Base-by-base conservation (phyloP, 2,329 filamentous ascomycete species). In the Colletotrichum tropicicola region DNA sequence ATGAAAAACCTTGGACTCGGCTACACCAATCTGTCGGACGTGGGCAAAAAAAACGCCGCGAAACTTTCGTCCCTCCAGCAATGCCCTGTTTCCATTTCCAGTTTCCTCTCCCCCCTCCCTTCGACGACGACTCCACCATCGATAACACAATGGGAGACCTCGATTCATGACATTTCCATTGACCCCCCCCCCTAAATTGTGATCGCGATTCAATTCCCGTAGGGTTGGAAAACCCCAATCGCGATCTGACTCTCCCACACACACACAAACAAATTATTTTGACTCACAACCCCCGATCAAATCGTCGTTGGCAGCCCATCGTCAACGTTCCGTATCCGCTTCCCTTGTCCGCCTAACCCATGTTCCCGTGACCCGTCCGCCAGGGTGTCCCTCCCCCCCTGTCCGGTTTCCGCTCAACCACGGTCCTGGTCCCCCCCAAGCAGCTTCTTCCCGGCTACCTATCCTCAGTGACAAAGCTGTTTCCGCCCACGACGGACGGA, bases 191-290 rank as follows among this genome's bases (percentile, higher is more conserved):
- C n/a, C n/a, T n/a, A n/a, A n/a, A n/a, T n/a, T 51, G 30, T 41
- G 21, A 43, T 51, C 37, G 30, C 27, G 13, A 41, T 21, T 10
- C 30, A 8, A 13, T 21, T 17, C 32, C 17, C 25, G 19, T 51
- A 41, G 55, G 55, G 55, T 51, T 58, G 43, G 17, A 41, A 51
- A 58, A 43, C 55, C 55, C 55, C 55, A 58, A 58, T 51, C 55
- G 23, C 25, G 44, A 58, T 58, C 13, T 37, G 21, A 8, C n/a
- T 23, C 23, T 48, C 55, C 45, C 44, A n/a, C 55, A 49, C 37
- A n/a, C 37, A 21, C 45, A 19, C 44, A 45, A n/a, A 45, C 19
- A 45, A 45, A 45, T 41, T 41, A 41, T 41, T 19, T 41, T 17
- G n/a, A 41, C 15, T 17, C 37, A 41, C 8, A n/a, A n/a, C n/a